Base-by-base conservation (phyloP, 768 basidiomycete genomes). In the Rhizopogon vesiculosus region DNA sequence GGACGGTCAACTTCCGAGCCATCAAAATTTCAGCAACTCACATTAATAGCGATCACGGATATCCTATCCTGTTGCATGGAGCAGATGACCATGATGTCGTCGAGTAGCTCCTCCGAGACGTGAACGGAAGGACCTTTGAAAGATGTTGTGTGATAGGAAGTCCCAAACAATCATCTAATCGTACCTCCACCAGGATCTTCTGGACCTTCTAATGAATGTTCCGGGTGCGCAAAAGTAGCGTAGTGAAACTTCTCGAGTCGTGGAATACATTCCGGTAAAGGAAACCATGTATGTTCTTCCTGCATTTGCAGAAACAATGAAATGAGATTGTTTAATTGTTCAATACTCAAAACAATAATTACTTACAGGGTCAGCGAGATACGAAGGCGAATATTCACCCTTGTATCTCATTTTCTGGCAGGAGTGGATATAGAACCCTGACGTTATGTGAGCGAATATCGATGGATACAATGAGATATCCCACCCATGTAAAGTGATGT, bases 361-460 rank as follows among this genome's bases (percentile, higher is more conserved):
- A 61, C 78, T 62, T 59, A 93, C 91, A 7, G 95, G 93, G 69
- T 98, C 95, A 12, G 83, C 80, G 18, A 98, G 78, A 60, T 82
- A 92, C 3, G 95, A 97, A 0, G 96, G 96, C 0, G 77, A 68
- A 61, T 95, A 99, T 54, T 97, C 93, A 29, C 86, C 94, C 65
- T 99, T 99, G 72, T 99, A 98, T 54, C 79, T 78, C 97, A 98
- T 98, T 71, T 99, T 99, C 50, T 75, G 82, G 65, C 95, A 98
- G 2, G 89, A 84, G 62, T 97, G 81, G 40, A 98, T 89, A 69
- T 98, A 98, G 69, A 84, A 98, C 7, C 95, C 95, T 97, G 62
- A 12, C 10, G 40, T 60, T 49, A 28, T 41, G 7, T 25, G 35
- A 48, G 31, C 28, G 25, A 15, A 29, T 41, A 22, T 18, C 16